Evolutionary conservation across 23 red algal species (phyloP), one percentile per base, ranked within the genome.

Genomic region (Gracilaria domingensis): DNA sequence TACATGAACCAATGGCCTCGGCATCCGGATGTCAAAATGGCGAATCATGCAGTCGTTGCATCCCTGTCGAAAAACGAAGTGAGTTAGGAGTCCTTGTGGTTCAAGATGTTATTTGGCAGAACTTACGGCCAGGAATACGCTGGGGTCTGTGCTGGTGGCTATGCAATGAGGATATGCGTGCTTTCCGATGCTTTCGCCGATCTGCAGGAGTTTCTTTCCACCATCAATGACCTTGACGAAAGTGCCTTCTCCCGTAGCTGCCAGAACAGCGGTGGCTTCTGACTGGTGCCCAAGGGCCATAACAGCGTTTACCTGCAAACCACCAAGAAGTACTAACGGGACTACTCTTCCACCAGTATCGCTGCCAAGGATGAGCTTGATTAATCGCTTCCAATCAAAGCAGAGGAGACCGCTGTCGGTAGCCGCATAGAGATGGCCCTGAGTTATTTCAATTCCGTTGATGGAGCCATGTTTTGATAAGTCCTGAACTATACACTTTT

Each of bases 41-140:
- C 79, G 79, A 32, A 82, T 65, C 53, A 62, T 65, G 28, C 53
- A 38, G 24, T 82, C 79, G 55, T 82, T 65, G 58, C 79, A 82
- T 25, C 79, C 79, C 79, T 82, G 25, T 65, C 28, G 26, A 16
- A 34, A 24, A 8, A 23, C 47, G 64, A 29, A 56, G 79, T 23
- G 32, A 18, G 58, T 82, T 62, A 82, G 58, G 12, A 65, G 59
- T 40, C 21, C 20, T 40, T 82, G 34, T 30, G 53, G 0, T 82
- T 16, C 20, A 2, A 62, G 23, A 58, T 82, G n/a, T 5, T 12
- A 62, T 37, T 62, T 56, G 49, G 44, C 23, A 36, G 6, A 82
- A 82, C 79, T 62, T 51, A 82, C 79, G 26, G 58, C 54, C 54
- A 82, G 53, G 24, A 59, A 59, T n/a, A 59, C 36, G 49, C 37